Evolutionary conservation across 1,284 basidiomycete genomes (phyloP), one percentile per base, ranked within the genome.

Genomic region (Schizophyllum amplum): DNA sequence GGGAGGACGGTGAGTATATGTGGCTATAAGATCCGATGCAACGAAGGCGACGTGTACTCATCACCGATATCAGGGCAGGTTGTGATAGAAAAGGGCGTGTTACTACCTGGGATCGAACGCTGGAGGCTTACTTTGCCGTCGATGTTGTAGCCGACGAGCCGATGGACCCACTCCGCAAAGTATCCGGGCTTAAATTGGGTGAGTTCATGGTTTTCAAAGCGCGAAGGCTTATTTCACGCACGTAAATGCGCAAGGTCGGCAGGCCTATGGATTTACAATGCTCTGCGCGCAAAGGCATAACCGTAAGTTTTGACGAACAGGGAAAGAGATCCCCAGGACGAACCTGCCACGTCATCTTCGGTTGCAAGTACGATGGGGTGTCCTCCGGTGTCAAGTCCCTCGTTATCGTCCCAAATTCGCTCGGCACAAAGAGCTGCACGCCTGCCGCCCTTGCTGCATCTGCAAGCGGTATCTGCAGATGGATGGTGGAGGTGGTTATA

Each of bases 401-500:
- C 5, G 59, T 54, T 17, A 33, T 2, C 33, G 54, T 53, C 15
- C 68, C 68, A 42, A 62, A 69, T 56, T 69, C 68, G 42, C 66
- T 68, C 1, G 68, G 69, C 17, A 65, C 65, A 55, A 69, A 71
- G 26, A 69, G 60, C 54, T 66, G 63, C 4, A 69, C 66, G 11
- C 65, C 68, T 0, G 66, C 66, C 5, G 55, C 56, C 57, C 69
- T 68, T 6, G 68, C 64, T 0, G 66, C 66, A 9, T 64, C 59
- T 7, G 63, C 66, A n/a, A 69, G 54, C 0, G 60, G 24, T 1
- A 54, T 51, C 59, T 71, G 68, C 6, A 51, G 26, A 4, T 47
- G 54, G 17, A 63, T 26, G 11, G 56, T 62, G 4, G 1, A 4
- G 23, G 24, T 27, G 13, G 24, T 47, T 22, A 69, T n/a, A 1